Evolutionary conservation across 306 rosid species (phyloP), one percentile per base, ranked within the genome.

Genomic region (Arachis stenosperma): DNA sequence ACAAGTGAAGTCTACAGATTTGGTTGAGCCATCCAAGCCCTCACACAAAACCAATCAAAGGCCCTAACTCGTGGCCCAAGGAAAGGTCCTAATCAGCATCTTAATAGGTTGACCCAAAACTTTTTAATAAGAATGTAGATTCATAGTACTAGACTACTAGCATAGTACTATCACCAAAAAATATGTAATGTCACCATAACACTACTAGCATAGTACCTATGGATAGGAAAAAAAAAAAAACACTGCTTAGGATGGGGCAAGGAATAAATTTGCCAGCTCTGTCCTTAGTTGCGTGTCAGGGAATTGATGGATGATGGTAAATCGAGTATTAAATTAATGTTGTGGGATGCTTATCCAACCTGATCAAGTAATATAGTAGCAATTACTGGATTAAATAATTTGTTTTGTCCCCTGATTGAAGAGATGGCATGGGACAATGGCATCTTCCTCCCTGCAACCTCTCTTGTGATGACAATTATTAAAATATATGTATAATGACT

Each of bases 391-490:
- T 40, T 61, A 51, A 76, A 61, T 50, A 61, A 61, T 69, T 61
- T 51, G 65, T 2, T 60, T 76, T 69, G 81, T 53, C 75, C 44
- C 76, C 71, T 61, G 4, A 69, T 15, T 8, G 61, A 63, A 63
- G 65, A 69, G 70, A 77, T 61, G 40, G 70, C 1, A 47, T 60
- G 65, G 50, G 57, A 53, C 81, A 69, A 69, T 76, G 70, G 42
- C 81, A 77, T 42, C 65, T 61, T 61, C 76, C 51, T 6, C n/a
- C 8, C 17, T 10, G 8, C 78, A 57, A 2, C 40, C 41, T 44
- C n/a, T 50, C 46, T 50, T 69, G 9, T 39, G 56, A 22, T 1
- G 40, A 40, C 75, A 68, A 76, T 41, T 69, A 69, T 77, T 69
- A 70, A 61, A 69, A 29, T 51, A 33, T 58, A 36, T 4, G 17